Evolutionary conservation across 352 stramenopile species (phyloP).

Genomic region (Phytophthora pisi): DNA sequence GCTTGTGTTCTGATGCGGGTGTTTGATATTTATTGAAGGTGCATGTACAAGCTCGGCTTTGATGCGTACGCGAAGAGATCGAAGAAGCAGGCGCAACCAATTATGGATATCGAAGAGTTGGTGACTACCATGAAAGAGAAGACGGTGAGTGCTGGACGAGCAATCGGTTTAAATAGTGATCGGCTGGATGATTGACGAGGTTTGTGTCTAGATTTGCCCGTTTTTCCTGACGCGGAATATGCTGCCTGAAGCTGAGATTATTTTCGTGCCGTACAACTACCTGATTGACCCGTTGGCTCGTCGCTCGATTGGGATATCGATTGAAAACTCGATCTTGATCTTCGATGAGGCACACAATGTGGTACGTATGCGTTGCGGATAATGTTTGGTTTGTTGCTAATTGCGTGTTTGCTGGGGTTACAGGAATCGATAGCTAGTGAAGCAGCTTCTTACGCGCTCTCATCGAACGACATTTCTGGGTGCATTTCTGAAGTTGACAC

Average conservation of each 20-base stretch:
- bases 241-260: conserved; percentile 93
- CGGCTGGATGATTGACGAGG: conserved; percentile 32
- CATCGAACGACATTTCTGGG: conserved; percentile 92
- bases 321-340: conserved; percentile 97
- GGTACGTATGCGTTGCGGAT: conserved; percentile 49
- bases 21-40: conserved; percentile 38
- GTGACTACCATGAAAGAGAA: conserved; percentile 87
- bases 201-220: conserved; percentile 89
- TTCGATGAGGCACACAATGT: conserved; percentile 99
- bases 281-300: conserved; percentile 95
- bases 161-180: not conserved
- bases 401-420: not conserved
- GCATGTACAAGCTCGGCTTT: conserved; percentile 80
- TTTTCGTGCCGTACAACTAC: conserved; percentile 99
- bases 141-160: conserved; percentile 37
- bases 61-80: conserved; percentile 60
- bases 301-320: conserved; percentile 94
- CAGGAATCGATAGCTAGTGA: conserved; percentile 93
- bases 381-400: not conserved
- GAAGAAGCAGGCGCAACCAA: conserved; percentile 59
- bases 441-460: conserved; percentile 96
- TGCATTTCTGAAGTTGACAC: conserved; percentile 94
- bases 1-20: not conserved
- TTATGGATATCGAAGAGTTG: conserved; percentile 99
- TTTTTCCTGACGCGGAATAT: conserved; percentile 97